Percentiles rank a stretch among this genome's conserved stretches.
phyloP scores from a whole-genome alignment of 805 yeast genomes.

The Pichia deserticola region DNA sequence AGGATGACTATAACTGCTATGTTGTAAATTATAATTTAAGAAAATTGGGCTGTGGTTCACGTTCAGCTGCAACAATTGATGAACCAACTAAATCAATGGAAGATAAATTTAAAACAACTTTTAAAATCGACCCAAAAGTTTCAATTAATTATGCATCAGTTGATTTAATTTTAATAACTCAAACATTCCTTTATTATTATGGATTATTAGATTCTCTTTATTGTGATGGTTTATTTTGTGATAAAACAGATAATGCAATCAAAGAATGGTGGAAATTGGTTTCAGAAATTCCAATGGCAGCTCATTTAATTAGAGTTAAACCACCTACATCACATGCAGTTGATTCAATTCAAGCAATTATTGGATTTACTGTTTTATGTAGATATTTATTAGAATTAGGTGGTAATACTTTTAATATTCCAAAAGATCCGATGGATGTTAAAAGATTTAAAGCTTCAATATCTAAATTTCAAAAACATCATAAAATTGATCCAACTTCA shows the following conservation, averaged over 20 bases:
- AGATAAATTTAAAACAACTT: constrained; percentile 74
- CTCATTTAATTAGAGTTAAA: constrained; percentile 15
- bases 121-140: constrained; percentile 46
- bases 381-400: constrained; percentile 55
- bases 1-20: constrained; percentile 44
- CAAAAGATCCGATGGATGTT: constrained; percentile 78
- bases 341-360: constrained; percentile 65
- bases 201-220: constrained; percentile 58
- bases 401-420: constrained; percentile 46
- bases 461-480: constrained; percentile 62
- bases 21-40: constrained; percentile 70
- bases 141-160: constrained; percentile 59
- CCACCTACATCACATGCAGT: constrained; percentile 15
- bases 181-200: constrained; percentile 71
- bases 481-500: constrained; percentile 10
- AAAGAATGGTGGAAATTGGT: constrained; percentile 69
- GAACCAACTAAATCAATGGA: constrained; percentile 69
- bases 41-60: constrained; percentile 74
- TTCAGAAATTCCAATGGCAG: constrained; percentile 26
- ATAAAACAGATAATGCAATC: constrained; percentile 65
- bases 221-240: constrained; percentile 83
- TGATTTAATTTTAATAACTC: constrained; percentile 69
- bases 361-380: constrained; percentile 69
- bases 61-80: constrained; percentile 69
- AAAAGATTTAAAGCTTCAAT: constrained; percentile 61